Evolutionary conservation across 768 basidiomycete genomes (phyloP).

Genomic region (Tremella yokohamensis): DNA sequence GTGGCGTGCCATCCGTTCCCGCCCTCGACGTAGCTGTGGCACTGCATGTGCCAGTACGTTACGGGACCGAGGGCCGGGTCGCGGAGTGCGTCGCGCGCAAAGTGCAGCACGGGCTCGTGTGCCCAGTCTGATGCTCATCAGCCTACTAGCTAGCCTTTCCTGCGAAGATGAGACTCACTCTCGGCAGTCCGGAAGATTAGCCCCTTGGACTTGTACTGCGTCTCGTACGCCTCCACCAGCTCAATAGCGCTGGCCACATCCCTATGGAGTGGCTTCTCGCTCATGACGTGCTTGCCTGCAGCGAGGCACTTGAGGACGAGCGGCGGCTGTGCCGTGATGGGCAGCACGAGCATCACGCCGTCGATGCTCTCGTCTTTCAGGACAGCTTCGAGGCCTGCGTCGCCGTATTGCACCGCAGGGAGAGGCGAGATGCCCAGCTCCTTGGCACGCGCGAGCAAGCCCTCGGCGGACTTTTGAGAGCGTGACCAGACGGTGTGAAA

Average conservation of each 20-base stretch:
- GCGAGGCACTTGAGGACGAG: constrained; percentile 58
- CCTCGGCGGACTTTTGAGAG: constrained; percentile 59
- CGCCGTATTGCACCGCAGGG: constrained; percentile 54
- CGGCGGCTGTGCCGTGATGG: constrained; percentile 69
- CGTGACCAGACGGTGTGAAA: constrained; percentile 77
- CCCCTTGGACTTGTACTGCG: constrained; percentile 63
- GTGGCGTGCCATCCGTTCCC: constrained; percentile 75
- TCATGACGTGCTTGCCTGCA: constrained; percentile 82
- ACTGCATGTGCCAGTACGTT: constrained; percentile 62
- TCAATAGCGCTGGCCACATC: constrained; percentile 63
- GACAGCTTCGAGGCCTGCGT: constrained; percentile 52
- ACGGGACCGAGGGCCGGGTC: constrained; percentile 60
- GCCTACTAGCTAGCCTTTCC: background rate
- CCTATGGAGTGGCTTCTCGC: constrained; percentile 80
- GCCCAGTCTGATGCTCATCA: constrained; percentile 29
- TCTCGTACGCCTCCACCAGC: constrained; percentile 66
- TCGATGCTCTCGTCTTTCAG: constrained; percentile 66
- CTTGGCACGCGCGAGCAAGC: constrained; percentile 53
- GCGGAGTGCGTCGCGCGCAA: constrained; percentile 23
- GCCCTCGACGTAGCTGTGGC: constrained; percentile 59
- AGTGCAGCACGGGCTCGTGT: constrained; percentile 33
- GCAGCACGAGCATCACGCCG: constrained; percentile 71
- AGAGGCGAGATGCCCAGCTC: constrained; percentile 51
- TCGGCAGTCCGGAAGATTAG: constrained; percentile 78
- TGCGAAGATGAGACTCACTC: constrained; percentile 56